phyloP scores from a whole-genome alignment of 345 rosid species.

The Salix dunnii region DNA sequence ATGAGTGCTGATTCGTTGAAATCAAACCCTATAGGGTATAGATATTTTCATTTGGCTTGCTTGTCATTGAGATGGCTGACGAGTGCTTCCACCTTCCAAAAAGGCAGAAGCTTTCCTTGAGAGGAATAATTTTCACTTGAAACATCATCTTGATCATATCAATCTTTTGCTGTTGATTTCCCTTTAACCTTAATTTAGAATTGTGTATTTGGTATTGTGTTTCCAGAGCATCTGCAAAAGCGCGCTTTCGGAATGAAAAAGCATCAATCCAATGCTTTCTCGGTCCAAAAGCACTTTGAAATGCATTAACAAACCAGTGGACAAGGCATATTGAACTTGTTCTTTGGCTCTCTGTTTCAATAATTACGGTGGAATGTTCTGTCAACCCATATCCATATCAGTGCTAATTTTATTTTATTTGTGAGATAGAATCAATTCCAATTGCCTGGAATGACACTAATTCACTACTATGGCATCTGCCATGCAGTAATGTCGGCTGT shows the following conservation, averaged over 20 bases:
- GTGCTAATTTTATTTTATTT: background rate
- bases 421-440: background rate
- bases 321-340: background rate
- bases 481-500: conserved; percentile 95
- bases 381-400: conserved; percentile 3
- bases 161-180: background rate
- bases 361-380: background rate
- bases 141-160: background rate
- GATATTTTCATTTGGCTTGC: background rate
- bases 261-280: background rate
- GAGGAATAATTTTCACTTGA: background rate
- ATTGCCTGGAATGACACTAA: background rate
- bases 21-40: background rate
- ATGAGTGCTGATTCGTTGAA: background rate
- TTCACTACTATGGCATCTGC: conserved; percentile 8
- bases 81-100: background rate
- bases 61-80: background rate
- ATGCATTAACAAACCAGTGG: background rate
- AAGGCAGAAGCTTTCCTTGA: background rate
- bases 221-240: background rate
- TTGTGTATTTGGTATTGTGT: background rate
- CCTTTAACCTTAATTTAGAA: background rate
- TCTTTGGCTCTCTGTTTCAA: background rate
- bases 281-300: background rate
- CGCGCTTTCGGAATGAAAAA: background rate